Evolutionary conservation across 345 rosid species (phyloP).

Genomic region (Moricandia arvensis): DNA sequence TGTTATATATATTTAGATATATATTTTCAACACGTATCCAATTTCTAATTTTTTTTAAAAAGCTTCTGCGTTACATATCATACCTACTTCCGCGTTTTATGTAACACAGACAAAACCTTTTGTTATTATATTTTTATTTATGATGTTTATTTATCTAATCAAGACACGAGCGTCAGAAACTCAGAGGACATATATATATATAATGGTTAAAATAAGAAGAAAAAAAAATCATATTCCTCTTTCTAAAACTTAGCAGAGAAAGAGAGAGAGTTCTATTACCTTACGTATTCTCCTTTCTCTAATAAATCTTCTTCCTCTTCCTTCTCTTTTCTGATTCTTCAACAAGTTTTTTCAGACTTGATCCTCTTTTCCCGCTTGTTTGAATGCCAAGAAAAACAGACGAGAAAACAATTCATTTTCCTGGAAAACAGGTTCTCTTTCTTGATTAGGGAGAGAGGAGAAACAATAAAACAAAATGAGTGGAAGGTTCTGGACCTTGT

Average conservation of each 20-base stretch:
- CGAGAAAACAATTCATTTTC: not conserved
- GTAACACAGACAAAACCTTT: too few relatives aligned
- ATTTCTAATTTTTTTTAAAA: too few relatives aligned
- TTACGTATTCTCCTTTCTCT: not conserved
- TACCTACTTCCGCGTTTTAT: too few relatives aligned
- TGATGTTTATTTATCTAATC: too few relatives aligned
- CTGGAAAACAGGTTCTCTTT: too few relatives aligned
- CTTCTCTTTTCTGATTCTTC: not conserved
- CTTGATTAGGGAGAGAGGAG: slow-evolving; percentile 3
- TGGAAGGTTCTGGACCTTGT: slow-evolving; percentile 51
- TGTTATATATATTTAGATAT: too few relatives aligned
- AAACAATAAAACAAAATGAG: slow-evolving; percentile 30
- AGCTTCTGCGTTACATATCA: too few relatives aligned
- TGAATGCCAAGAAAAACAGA: not conserved
- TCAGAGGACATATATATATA: too few relatives aligned
- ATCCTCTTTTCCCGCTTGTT: slow-evolving; percentile 13
- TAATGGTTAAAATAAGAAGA: not conserved
- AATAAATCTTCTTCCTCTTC: slow-evolving; percentile 5
- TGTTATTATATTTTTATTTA: too few relatives aligned
- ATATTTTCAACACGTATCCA: too few relatives aligned
- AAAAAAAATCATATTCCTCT: not conserved
- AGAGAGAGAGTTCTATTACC: not conserved
- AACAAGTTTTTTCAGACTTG: not conserved
- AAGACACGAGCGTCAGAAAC: too few relatives aligned
- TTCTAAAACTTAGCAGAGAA: not conserved